Percentiles rank a stretch among this genome's conserved stretches.
phyloP scores from a whole-genome alignment of 495 filamentous ascomycete genomes.

The Aspergillus nidulans region DNA sequence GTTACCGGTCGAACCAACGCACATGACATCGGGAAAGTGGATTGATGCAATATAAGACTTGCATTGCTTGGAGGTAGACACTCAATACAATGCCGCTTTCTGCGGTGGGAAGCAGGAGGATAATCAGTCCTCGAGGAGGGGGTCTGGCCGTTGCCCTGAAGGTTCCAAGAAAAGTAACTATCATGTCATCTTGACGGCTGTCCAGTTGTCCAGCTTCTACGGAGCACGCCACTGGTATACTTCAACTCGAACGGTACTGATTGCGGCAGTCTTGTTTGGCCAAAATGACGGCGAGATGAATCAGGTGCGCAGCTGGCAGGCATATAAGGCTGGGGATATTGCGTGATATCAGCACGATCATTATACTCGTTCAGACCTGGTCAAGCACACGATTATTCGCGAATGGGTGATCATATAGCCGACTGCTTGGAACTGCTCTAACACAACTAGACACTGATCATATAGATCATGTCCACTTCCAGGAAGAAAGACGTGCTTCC shows the following conservation, averaged over 20 bases:
- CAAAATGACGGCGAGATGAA: background rate
- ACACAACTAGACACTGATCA: background rate
- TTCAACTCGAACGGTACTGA: background rate
- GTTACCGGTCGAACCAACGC: background rate
- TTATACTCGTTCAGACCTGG: constrained; percentile 7
- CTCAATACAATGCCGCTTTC: constrained; percentile 2
- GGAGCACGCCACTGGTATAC: background rate
- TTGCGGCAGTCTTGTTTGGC: background rate
- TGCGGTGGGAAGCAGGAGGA: background rate
- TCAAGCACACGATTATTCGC: constrained; percentile 3
- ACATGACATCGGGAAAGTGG: constrained; percentile 1
- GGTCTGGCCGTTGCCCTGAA: background rate
- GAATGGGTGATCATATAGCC: constrained; percentile 3
- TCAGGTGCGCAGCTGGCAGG: constrained; percentile 5
- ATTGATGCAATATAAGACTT: background rate
- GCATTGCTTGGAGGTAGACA: background rate
- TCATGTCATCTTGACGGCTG: constrained; percentile 1
- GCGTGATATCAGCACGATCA: background rate
- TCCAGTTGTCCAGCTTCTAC: constrained; percentile 6
- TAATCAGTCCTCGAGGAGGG: background rate
- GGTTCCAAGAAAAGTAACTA: background rate
- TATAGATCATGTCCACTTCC: background rate
- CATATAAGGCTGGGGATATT: constrained; percentile 5
- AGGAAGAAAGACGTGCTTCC: background rate
- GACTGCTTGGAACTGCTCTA: background rate